These are phyloP conservation scores for Lipomyces mesembrius DNA, from an alignment of 805 yeast species.

Conservation along the genomic window DNA sequence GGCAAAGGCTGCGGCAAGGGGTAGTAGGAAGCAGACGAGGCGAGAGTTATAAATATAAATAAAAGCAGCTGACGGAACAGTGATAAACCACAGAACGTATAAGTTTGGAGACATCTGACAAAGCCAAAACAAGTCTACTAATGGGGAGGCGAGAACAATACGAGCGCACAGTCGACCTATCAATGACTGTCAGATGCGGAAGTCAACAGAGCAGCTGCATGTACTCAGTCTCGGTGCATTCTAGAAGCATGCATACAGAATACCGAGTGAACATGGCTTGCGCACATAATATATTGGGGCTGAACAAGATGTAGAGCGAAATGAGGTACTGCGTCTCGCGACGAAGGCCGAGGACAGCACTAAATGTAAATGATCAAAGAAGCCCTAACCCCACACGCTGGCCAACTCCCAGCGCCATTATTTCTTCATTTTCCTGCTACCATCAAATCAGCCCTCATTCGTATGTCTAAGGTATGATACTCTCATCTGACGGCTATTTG, in stretches of 20 bases:
- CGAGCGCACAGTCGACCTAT: not conserved
- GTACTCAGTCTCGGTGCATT: not conserved
- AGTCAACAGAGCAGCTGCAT: not conserved
- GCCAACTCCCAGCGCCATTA: too few relatives aligned
- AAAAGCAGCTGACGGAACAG: not conserved
- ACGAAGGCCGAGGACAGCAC: too few relatives aligned
- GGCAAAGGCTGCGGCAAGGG: not conserved
- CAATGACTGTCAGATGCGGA: not conserved
- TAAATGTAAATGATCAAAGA: too few relatives aligned
- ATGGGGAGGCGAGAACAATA: not conserved
- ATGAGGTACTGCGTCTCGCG: not conserved
- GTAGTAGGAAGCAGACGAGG: not conserved
- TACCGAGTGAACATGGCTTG: not conserved
- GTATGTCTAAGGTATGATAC: not conserved
- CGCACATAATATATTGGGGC: not conserved
- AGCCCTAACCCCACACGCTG: not conserved
- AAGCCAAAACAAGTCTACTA: not conserved
- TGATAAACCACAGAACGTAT: not conserved
- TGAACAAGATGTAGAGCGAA: not conserved
- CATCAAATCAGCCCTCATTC: not conserved
- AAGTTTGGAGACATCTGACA: not conserved
- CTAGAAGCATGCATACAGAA: not conserved
- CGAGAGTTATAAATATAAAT: not conserved
- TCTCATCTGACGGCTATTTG: not conserved
- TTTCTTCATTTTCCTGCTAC: not conserved